Evolutionary conservation across 2,329 filamentous ascomycete genomes (phyloP).

Genomic region (Cadophora luteo-olivacea): DNA sequence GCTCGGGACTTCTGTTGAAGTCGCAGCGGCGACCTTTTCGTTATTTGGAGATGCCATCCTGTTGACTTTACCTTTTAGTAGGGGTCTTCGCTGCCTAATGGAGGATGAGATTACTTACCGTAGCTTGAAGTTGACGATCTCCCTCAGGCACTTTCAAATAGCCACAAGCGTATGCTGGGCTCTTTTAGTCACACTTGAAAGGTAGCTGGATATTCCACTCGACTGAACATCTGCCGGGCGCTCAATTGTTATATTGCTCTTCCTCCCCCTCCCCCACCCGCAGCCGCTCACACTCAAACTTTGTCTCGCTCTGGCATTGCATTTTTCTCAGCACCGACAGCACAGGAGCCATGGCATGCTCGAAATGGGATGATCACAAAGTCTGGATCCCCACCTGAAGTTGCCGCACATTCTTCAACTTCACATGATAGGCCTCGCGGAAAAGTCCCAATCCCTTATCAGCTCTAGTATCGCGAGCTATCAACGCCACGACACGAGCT

Average conservation of each 20-base stretch:
- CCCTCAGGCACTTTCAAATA: background rate
- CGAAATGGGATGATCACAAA: background rate
- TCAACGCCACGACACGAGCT: background rate
- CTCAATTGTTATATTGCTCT: background rate
- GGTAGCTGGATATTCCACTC: background rate
- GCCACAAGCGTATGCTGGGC: background rate
- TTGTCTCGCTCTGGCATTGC: background rate
- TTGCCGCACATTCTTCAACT: background rate
- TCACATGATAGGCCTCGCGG: background rate
- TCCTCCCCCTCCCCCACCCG: background rate
- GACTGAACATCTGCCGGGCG: background rate
- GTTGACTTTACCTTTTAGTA: background rate
- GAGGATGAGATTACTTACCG: background rate
- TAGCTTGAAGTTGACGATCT: background rate
- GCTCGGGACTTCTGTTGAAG: constrained; percentile 10
- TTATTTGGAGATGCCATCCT: background rate
- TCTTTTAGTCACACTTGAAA: too few relatives aligned
- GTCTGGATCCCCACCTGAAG: background rate
- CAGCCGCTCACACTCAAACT: background rate
- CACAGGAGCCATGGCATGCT: background rate
- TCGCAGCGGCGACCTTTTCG: constrained; percentile 1
- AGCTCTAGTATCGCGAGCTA: background rate
- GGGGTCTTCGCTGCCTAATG: background rate
- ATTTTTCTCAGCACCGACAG: background rate
- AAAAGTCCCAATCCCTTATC: background rate